Evolutionary conservation across 495 filamentous ascomycete genomes (phyloP).

Genomic region (Xylaria bambusicola): DNA sequence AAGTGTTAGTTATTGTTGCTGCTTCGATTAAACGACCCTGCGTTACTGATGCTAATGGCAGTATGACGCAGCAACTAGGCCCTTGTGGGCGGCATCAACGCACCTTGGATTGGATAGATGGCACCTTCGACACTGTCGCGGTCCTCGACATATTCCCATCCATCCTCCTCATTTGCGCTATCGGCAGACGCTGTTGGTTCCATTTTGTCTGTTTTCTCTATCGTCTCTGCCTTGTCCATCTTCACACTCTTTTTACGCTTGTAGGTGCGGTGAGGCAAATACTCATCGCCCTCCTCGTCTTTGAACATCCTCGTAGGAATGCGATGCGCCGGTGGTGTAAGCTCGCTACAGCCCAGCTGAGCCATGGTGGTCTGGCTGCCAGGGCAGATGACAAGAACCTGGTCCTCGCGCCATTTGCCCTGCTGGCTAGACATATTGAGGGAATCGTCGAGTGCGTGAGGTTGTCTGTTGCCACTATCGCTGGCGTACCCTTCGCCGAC

Average conservation of each 20-base stretch:
- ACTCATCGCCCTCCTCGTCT: conserved; percentile 75
- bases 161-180: conserved; percentile 38
- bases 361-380: conserved; percentile 92
- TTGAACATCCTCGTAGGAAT: conserved; percentile 93
- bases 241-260: conserved; percentile 57
- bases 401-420: conserved; percentile 57
- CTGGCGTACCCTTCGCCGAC: background rate
- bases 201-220: conserved; percentile 35
- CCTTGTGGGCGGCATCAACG: conserved; percentile 11
- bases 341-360: conserved; percentile 89
- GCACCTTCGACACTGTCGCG: conserved; percentile 84
- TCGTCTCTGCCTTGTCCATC: conserved; percentile 36
- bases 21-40: background rate
- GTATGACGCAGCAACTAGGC: background rate
- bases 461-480: background rate
- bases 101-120: conserved; percentile 74
- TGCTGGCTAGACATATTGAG: conserved; percentile 47
- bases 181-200: conserved; percentile 23
- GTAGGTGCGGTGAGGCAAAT: conserved; percentile 78
- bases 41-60: background rate
- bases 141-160: conserved; percentile 78
- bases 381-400: conserved; percentile 78
- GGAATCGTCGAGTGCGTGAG: background rate
- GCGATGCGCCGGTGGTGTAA: conserved; percentile 79
- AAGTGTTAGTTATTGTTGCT: conserved; percentile 3